Base-by-base conservation (phyloP, 257 asterid species). In the Penstemon eatonii region DNA sequence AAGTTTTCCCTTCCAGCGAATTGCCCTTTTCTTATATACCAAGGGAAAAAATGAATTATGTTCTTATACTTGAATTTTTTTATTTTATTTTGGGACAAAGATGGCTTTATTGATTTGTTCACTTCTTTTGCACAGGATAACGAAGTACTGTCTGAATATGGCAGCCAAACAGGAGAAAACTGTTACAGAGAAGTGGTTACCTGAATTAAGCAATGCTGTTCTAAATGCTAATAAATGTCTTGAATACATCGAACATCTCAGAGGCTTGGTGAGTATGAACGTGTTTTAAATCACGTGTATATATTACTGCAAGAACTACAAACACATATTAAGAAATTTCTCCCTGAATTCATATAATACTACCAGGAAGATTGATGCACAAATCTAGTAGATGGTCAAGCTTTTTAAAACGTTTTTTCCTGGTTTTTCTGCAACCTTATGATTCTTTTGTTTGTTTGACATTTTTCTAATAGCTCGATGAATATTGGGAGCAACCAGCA, bases 401-500 rank as follows among this genome's bases (percentile, higher is more conserved):
- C 33, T 25, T 25, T 25, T 25, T 25, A 25, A 25, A 25, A 25
- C 33, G 33, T 25, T 25, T 25, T 25, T 25, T 25, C 33, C 33
- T 25, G 33, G 33, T 25, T 25, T 25, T 25, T 25, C 33, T 25
- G 33, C 33, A 25, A 25, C 33, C 33, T 25, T 25, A 25, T 1
- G 33, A 25, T 25, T 25, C 33, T 25, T 25, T 25, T 25, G 33
- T 1, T 25, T 25, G 33, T 25, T 25, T 25, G 33, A 25, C 33
- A 25, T 25, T 25, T 25, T 25, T 25, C 33, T 25, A 25, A 25
- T 25, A 25, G 33, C 33, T 25, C 33, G 33, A 25, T 25, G 98
- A 94, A 80, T 94, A 98, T 96, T 94, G 97, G 98, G 98, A 94
- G 69, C 98, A 93, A 67, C 99, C 99, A 57, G 97, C 98, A 46